Base-by-base conservation (phyloP, 2,329 filamentous ascomycete genomes). In the Trichoderma sp. region DNA sequence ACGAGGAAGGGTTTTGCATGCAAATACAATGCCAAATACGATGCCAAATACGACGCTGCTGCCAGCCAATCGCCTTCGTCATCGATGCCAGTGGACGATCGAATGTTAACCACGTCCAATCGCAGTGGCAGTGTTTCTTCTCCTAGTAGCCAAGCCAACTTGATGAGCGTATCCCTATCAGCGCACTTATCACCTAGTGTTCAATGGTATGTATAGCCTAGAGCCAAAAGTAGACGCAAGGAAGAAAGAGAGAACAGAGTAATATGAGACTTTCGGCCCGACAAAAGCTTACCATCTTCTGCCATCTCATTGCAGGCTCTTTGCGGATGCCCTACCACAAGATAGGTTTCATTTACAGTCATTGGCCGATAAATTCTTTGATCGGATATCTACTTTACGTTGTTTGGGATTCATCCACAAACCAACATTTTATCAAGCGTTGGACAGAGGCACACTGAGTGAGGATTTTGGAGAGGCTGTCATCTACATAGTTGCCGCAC, bases 1-100 rank as follows among this genome's bases (percentile, higher is more conserved):
- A 34, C 43, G 56, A 69, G 57, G 6, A 69, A 69, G 3, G 66
- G 66, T 5, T 69, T 69, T 43, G 15, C 36, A 26, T 69, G 66
- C 28, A 69, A 61, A 69, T 69, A 69, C 14, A 69, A 69, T 3
- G 34, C 66, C n/a, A 69, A 61, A 51, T 69, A 69, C 14, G 66
- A 69, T 3, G 34, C 66, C 26, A 69, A 61, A 51, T 61, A 69
- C 26, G 66, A 69, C n/a, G 21, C 56, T 34, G 66, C 4, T 15
- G 3, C n/a, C 34, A 24, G 26, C 8, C 66, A 24, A 30, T 34
- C 56, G 28, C 18, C 56, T 6, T 21, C 39, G 1, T 18, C 36
- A 26, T 36, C 56, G 21, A 24, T 18, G 28, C 12, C 14, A 30
- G 24, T 30, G n/a, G 66, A 69, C 51, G 8, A 32, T 36, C 30